Evolutionary conservation across 306 rosid species (phyloP), one percentile per base, ranked within the genome.

Genomic region (Ammopiptanthus mongolicus): DNA sequence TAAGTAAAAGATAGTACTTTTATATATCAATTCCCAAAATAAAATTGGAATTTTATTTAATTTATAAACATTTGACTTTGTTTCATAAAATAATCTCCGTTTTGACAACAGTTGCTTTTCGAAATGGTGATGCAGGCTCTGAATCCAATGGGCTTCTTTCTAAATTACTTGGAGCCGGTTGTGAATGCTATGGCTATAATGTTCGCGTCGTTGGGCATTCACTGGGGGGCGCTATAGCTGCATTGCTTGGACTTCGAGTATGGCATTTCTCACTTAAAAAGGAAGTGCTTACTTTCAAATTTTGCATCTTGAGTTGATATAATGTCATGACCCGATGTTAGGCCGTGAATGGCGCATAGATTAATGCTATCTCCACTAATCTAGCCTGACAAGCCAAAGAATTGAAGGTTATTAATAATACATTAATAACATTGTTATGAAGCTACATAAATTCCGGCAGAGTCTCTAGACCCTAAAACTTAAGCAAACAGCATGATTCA

Each of bases 151-250:
- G 98, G 50, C 78, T 81, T 78, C 94, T 93, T 78, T 89, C 98
- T 76, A 83, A 93, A 56, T 88, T 93, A 76, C 83, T 93, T 82
- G 92, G 98, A 79, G 69, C 69, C 76, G 97, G 92, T 13, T 78
- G 93, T 47, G 98, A 93, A 73, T 93, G 97, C 82, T 88, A 82
- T 73, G 98, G 98, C 37, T 93, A 93, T 70, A 53, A 80, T 52
- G 25, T 93, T 71, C 96, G 93, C 71, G 74, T 93, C 41, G 98
- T 93, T 33, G 98, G 98, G 36, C 98, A 93, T 88, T 93, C 98
- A 34, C 93, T 93, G 50, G 97, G 98, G 74, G 98, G 98, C 0
- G 86, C 98, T 48, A 89, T 93, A 88, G 90, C 88, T 19, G 86
- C 97, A 41, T 77, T 91, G 84, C 86, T 93, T 75, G 98, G 98